Evolutionary conservation across 2,329 filamentous ascomycete genomes (phyloP).

Genomic region (Neofusicoccum sp.): DNA sequence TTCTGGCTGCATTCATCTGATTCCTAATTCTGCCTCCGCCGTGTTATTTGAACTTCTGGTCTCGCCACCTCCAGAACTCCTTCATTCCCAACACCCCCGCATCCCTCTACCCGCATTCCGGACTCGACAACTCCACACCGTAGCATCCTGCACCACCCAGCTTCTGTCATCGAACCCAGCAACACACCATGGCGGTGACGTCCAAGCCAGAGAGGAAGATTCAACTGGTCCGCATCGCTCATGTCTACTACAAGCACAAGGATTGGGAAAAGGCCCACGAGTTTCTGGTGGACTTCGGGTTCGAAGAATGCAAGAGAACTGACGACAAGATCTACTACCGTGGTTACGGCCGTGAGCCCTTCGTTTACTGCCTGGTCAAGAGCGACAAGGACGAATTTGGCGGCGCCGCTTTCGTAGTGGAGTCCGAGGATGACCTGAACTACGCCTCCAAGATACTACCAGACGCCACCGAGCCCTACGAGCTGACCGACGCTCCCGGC

Average conservation of each 20-base stretch:
- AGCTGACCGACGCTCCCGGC: slow-evolving; percentile 49
- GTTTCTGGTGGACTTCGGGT: slow-evolving; percentile 24
- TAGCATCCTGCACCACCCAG: not conserved
- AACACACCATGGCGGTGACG: slow-evolving; percentile 12
- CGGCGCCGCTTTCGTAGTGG: slow-evolving; percentile 56
- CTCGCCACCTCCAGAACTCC: not conserved
- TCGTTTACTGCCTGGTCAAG: slow-evolving; percentile 51
- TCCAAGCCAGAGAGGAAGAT: slow-evolving; percentile 12
- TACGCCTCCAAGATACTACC: slow-evolving; percentile 49
- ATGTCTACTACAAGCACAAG: slow-evolving; percentile 23
- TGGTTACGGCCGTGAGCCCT: slow-evolving; percentile 59
- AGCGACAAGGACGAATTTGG: slow-evolving; percentile 47
- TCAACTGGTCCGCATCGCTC: slow-evolving; percentile 16
- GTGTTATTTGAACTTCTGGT: not conserved
- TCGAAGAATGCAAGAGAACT: slow-evolving; percentile 18
- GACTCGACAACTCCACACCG: not conserved
- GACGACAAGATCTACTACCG: slow-evolving; percentile 51
- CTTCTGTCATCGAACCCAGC: not conserved
- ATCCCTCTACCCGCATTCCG: not conserved
- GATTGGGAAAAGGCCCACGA: slow-evolving; percentile 20
- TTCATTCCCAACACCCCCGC: not conserved
- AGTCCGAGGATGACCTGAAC: slow-evolving; percentile 53
- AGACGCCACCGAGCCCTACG: slow-evolving; percentile 47
- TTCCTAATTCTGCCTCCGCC: slow-evolving; percentile 8
- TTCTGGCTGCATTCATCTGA: not conserved